Evolutionary conservation across 1,284 basidiomycete genomes (phyloP), one percentile per base, ranked within the genome.

Genomic region (Cutaneotrichosporon sp.): DNA sequence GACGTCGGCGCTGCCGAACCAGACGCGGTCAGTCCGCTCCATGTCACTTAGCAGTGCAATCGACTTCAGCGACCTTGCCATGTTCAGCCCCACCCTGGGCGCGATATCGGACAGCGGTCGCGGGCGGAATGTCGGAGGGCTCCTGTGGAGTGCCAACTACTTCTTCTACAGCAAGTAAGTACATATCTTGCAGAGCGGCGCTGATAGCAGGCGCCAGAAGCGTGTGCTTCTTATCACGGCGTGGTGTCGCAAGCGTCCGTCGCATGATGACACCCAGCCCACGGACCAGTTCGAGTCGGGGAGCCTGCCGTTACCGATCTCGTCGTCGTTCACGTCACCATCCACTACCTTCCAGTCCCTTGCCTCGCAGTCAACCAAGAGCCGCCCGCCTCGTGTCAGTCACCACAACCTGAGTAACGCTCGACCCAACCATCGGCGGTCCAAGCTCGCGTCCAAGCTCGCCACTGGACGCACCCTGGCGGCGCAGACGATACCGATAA

Each of bases 131-230:
- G 69, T 70, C 16, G 92, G 92, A n/a, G 90, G 92, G 5, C 83
- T 98, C 64, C 84, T 98, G 7, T 98, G 95, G 96, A 93, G 91
- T 40, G 94, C 92, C 16, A 93, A 97, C 78, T 97, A 93, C 87
- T 97, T 99, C 83, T 97, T 99, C 84, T 85, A 95, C 77, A 97
- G 95, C 83, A 86, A 89, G 76, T 96, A 92, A 73, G 81, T 82
- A 26, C 26, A 0, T 4, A 26, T 18, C 31, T 18, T 8, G 14
- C 16, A 5, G 1, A 51, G 30, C 30, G 8, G 1, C 14, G 31
- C 58, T 49, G 32, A 55, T 60, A 56, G 21, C 56, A 80, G 79
- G 60, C 77, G 78, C 77, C 82, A 89, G 81, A 98, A 97, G 83
- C 88, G 96, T 22, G 88, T 99, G 72, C 80, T 99, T 58, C 98